Evolutionary conservation across 1,139 yeast genomes (phyloP).

Genomic region (Saccharomyces hybrid): DNA sequence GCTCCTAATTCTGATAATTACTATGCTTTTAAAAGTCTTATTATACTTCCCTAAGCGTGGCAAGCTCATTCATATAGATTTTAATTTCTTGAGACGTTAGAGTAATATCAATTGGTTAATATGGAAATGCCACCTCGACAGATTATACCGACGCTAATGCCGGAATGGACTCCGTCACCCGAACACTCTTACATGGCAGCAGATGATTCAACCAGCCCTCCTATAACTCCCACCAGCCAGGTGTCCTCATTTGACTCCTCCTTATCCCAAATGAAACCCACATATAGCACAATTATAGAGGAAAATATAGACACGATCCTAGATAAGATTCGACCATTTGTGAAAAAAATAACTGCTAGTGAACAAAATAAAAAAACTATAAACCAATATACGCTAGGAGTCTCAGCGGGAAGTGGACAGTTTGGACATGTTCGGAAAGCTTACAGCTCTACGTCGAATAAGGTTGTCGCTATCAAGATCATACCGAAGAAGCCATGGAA

Average conservation of each 20-base stretch:
- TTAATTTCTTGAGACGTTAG: background rate
- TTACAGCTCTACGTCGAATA: constrained; percentile 4
- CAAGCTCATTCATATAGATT: background rate
- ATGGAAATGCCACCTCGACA: background rate
- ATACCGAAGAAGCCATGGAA: constrained; percentile 25
- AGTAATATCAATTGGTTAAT: background rate
- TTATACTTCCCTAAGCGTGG: background rate
- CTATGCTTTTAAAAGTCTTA: background rate
- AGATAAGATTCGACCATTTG: constrained; percentile 6
- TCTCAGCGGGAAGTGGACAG: constrained; percentile 38
- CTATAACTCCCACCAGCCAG: constrained; percentile 1
- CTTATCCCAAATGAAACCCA: constrained; percentile 6
- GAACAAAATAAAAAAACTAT: constrained; percentile 5
- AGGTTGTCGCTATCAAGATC: constrained; percentile 24
- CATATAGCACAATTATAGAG: constrained; percentile 12
- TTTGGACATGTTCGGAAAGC: constrained; percentile 38
- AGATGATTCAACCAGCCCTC: background rate
- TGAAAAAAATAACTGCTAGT: constrained; percentile 6
- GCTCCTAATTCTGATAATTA: background rate
- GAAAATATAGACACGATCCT: constrained; percentile 7
- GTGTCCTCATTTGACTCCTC: constrained; percentile 7
- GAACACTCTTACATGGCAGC: background rate
- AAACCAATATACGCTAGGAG: constrained; percentile 19
- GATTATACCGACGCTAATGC: background rate
- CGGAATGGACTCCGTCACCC: background rate